Percentiles rank a stretch among this genome's conserved stretches.
These are phyloP conservation scores for Fomitopsis schrenkii DNA, from an alignment of 1,284 basidiomycete genomes.

Conservation along the genomic window DNA sequence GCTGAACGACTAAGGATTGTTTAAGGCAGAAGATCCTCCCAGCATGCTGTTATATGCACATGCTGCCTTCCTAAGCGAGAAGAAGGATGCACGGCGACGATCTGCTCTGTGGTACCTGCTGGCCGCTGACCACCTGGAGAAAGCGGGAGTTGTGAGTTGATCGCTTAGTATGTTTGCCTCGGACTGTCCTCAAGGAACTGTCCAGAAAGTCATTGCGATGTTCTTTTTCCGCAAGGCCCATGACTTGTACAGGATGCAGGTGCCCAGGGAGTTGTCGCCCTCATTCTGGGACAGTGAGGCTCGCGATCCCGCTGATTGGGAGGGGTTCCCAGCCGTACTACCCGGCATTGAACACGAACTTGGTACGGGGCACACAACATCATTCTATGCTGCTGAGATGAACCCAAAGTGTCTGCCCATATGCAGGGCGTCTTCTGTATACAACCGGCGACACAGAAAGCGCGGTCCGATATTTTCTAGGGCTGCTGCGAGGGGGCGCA, in stretches of 20 bases:
- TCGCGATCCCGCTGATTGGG: constrained; percentile 31
- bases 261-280: constrained; percentile 60
- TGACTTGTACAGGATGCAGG: constrained; percentile 47
- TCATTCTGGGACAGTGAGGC: constrained; percentile 76
- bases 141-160: constrained; percentile 68
- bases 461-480: constrained; percentile 67
- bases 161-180: background rate
- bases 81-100: constrained; percentile 51
- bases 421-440: constrained; percentile 66
- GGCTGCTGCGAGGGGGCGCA: constrained; percentile 42
- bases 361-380: constrained; percentile 36
- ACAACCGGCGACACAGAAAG: constrained; percentile 69
- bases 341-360: constrained; percentile 75
- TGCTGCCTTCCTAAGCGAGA: constrained; percentile 63
- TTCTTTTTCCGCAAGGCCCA: constrained; percentile 71
- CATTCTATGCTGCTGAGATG: background rate
- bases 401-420: background rate
- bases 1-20: constrained; percentile 16
- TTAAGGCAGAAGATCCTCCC: constrained; percentile 77
- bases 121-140: constrained; percentile 72
- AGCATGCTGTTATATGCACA: constrained; percentile 71
- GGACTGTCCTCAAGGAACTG: background rate
- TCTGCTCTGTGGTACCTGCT: constrained; percentile 74
- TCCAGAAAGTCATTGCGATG: constrained; percentile 77
- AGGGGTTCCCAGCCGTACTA: constrained; percentile 57